Evolutionary conservation across 2,329 filamentous ascomycete species (phyloP).

Genomic region (Cadophora sp.): DNA sequence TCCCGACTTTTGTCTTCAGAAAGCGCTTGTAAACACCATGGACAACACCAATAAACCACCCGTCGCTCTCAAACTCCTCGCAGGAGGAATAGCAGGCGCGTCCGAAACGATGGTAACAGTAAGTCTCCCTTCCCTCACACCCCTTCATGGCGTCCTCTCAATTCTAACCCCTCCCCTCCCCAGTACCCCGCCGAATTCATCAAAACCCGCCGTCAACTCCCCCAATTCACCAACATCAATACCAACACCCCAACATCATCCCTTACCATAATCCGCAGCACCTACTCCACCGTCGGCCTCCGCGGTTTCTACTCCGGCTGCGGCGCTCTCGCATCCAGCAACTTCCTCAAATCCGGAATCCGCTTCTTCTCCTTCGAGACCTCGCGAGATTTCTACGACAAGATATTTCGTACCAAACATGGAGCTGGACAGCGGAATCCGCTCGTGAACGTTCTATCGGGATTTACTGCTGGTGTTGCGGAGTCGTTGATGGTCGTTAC

Average conservation of each 20-base stretch:
- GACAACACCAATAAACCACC: too few species aligned
- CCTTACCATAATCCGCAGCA: constrained; percentile 13
- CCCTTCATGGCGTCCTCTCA: too few species aligned
- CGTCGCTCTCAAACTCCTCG: too few species aligned
- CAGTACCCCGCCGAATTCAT: constrained; percentile 27
- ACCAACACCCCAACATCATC: constrained; percentile 11
- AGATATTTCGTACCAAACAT: too few species aligned
- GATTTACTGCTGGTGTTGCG: constrained; percentile 35
- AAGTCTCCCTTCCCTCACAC: too few species aligned
- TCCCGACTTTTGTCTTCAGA: too few species aligned
- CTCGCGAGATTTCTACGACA: too few species aligned
- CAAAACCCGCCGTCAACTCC: constrained; percentile 26
- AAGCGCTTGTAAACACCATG: too few species aligned
- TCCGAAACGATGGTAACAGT: too few species aligned
- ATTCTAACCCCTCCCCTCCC: too few species aligned
- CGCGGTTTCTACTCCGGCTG: constrained; percentile 25
- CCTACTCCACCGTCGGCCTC: constrained; percentile 12
- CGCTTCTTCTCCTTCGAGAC: constrained; percentile 39
- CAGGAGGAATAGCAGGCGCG: too few species aligned
- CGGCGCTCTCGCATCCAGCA: constrained; percentile 16
- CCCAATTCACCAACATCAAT: neutral
- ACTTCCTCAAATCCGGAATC: constrained; percentile 29
- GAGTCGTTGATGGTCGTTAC: constrained; percentile 40
- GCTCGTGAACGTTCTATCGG: constrained; percentile 34
- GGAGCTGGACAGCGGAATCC: too few species aligned